These are phyloP conservation scores for Amanita pallidorosea DNA, from an alignment of 768 basidiomycete species.

Conservation along the genomic window DNA sequence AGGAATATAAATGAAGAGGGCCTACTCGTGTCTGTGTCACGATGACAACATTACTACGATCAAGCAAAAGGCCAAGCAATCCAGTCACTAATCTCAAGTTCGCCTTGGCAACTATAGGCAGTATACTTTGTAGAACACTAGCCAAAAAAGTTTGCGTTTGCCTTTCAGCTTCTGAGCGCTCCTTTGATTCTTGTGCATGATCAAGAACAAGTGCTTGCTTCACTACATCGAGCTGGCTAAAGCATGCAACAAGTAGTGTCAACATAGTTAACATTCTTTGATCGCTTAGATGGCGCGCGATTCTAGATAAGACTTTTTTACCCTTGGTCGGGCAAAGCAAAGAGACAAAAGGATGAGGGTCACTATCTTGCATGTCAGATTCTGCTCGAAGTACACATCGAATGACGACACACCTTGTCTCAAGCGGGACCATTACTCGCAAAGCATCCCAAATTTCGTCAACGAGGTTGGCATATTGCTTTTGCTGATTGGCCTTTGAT, in stretches of 20 bases:
- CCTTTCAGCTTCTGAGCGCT: slow-evolving; percentile 63
- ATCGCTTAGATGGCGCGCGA: slow-evolving; percentile 72
- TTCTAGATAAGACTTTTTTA: slow-evolving; percentile 82
- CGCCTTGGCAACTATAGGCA: slow-evolving; percentile 71
- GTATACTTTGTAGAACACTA: slow-evolving; percentile 78
- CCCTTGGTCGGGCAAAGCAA: slow-evolving; percentile 84
- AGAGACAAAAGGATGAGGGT: slow-evolving; percentile 95
- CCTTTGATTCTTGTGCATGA: slow-evolving; percentile 45
- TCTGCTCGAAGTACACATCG: background rate
- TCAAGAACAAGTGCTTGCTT: slow-evolving; percentile 66
- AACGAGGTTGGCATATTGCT: slow-evolving; percentile 43
- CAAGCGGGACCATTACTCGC: slow-evolving; percentile 83
- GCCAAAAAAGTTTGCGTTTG: slow-evolving; percentile 86
- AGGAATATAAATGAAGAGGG: slow-evolving; percentile 5
- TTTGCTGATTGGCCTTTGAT: slow-evolving; percentile 33
- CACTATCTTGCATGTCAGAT: slow-evolving; percentile 30
- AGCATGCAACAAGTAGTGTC: slow-evolving; percentile 89
- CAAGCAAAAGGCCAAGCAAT: slow-evolving; percentile 71
- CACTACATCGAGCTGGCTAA: slow-evolving; percentile 89
- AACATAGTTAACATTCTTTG: slow-evolving; percentile 78
- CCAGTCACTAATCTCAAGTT: slow-evolving; percentile 79
- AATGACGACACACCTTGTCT: slow-evolving; percentile 62
- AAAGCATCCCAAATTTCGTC: slow-evolving; percentile 73
- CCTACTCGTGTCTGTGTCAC: slow-evolving; percentile 77
- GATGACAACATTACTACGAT: slow-evolving; percentile 62